These are phyloP conservation scores for Amanita jacksonii DNA, from an alignment of 768 basidiomycete species.

Conservation along the genomic window DNA sequence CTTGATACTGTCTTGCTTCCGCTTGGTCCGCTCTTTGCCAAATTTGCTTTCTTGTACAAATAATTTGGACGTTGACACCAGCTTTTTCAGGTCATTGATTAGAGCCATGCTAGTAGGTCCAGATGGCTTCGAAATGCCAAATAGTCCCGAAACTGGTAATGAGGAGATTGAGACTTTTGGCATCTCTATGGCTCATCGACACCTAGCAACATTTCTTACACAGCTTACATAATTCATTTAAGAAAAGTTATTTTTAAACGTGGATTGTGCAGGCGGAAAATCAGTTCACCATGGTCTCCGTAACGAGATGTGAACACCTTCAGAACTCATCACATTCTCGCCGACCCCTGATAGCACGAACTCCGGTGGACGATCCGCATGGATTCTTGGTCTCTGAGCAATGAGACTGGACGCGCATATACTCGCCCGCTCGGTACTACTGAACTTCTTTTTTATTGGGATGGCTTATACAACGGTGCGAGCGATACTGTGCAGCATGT, in stretches of 20 bases:
- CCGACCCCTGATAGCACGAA: neutral
- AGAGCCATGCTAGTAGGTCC: constrained; percentile 90
- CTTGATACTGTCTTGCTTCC: constrained; percentile 49
- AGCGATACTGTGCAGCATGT: constrained; percentile 24
- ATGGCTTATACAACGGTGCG: constrained; percentile 25
- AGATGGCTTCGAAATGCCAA: constrained; percentile 86
- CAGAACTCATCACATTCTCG: too few relatives aligned
- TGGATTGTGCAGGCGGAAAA: too few relatives aligned
- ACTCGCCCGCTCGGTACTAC: constrained; percentile 23
- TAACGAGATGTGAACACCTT: too few relatives aligned
- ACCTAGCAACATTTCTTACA: too few relatives aligned
- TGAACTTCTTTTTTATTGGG: constrained; percentile 26
- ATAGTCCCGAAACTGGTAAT: constrained; percentile 69
- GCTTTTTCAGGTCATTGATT: constrained; percentile 74
- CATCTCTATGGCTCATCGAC: too few relatives aligned
- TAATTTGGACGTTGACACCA: constrained; percentile 67
- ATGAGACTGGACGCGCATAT: constrained; percentile 11
- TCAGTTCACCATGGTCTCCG: too few relatives aligned
- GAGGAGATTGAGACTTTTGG: constrained; percentile 48
- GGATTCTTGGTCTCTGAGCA: constrained; percentile 26
- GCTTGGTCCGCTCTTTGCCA: constrained; percentile 38
- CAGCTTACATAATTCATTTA: too few relatives aligned
- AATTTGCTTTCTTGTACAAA: constrained; percentile 62
- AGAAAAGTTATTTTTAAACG: too few relatives aligned
- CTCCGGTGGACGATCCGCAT: constrained; percentile 11